Percentiles rank a stretch among this genome's conserved stretches.
Conservation (phyloP, 345 rosid species). For the Arabis alpina region DNA sequence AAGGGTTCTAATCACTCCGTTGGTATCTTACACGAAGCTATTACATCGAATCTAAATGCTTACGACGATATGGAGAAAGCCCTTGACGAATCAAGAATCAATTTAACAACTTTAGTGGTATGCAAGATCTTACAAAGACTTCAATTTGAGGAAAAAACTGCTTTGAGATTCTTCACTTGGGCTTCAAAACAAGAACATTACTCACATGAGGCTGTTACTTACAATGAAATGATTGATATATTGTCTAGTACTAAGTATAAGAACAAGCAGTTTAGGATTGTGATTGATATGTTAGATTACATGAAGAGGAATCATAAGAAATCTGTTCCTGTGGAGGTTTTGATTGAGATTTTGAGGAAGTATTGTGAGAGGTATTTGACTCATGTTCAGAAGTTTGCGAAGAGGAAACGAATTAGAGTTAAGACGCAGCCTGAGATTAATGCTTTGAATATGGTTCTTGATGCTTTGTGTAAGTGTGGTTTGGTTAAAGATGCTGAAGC, state of each 20-base stretch:
- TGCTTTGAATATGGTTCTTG: conserved; percentile 78
- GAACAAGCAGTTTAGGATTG: conserved; percentile 74
- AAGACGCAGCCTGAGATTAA: conserved; percentile 90
- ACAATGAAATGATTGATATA: conserved; percentile 80
- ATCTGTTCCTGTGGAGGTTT: conserved; percentile 59
- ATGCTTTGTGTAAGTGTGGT: conserved; percentile 87
- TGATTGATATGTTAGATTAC: conserved; percentile 83
- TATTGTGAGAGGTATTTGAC: conserved; percentile 79
- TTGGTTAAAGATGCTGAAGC: conserved; percentile 70
- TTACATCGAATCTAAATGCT: conserved; percentile 51
- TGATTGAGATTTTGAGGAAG: conserved; percentile 60
- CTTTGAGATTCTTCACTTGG: conserved; percentile 84
- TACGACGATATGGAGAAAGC: conserved; percentile 62
- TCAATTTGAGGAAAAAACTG: conserved; percentile 74
- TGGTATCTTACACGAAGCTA: conserved; percentile 51
- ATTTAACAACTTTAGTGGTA: conserved; percentile 64
- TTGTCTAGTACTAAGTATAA: conserved; percentile 83
- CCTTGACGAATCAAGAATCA: conserved; percentile 56
- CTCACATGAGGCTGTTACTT: conserved; percentile 64
- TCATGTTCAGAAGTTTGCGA: conserved; percentile 83
- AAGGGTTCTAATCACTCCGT: conserved; percentile 45
- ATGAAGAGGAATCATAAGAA: conserved; percentile 68
- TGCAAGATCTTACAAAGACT: conserved; percentile 66
- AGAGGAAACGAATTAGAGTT: conserved; percentile 82
- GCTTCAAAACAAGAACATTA: conserved; percentile 66